These are phyloP conservation scores for Piedraia hortae DNA, from an alignment of 2,329 filamentous ascomycete genomes.

Conservation along the genomic window DNA sequence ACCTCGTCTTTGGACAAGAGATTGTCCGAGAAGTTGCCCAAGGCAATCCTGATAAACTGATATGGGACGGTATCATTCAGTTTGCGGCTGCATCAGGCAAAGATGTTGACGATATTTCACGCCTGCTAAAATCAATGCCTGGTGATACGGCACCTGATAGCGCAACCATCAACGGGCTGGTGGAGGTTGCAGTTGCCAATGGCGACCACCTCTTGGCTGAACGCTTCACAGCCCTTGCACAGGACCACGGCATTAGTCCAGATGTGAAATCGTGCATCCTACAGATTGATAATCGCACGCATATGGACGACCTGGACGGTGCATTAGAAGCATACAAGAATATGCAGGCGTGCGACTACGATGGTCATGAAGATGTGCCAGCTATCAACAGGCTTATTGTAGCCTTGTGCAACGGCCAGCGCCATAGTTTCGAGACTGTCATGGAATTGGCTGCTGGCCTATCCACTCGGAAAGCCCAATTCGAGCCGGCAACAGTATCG, in stretches of 20 bases:
- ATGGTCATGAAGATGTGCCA: constrained; percentile 30
- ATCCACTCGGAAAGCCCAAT: constrained; percentile 37
- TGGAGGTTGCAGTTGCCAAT: constrained; percentile 42
- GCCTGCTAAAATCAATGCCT: constrained; percentile 42
- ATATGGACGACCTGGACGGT: constrained; percentile 41
- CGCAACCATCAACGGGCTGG: constrained; percentile 46
- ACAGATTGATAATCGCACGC: constrained; percentile 50
- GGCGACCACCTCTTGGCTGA: constrained; percentile 46
- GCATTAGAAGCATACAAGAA: constrained; percentile 37
- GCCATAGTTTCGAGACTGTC: constrained; percentile 41
- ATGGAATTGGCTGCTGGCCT: constrained; percentile 46
- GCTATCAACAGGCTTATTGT: constrained; percentile 46
- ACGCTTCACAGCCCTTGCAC: constrained; percentile 39
- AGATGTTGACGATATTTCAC: constrained; percentile 40
- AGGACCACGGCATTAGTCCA: constrained; percentile 35
- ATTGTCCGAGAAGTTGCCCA: constrained; percentile 22
- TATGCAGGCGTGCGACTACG: constrained; percentile 28
- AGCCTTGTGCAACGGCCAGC: constrained; percentile 32
- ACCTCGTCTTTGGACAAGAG: constrained; percentile 32
- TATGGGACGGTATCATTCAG: constrained; percentile 46
- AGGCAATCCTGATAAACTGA: constrained; percentile 8
- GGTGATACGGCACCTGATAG: constrained; percentile 28
- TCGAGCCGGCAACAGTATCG: constrained; percentile 49
- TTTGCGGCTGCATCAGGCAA: constrained; percentile 50
- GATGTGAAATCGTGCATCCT: constrained; percentile 45